Evolutionary conservation across 2,329 filamentous ascomycete genomes (phyloP).

Genomic region (Penicillium sp.): DNA sequence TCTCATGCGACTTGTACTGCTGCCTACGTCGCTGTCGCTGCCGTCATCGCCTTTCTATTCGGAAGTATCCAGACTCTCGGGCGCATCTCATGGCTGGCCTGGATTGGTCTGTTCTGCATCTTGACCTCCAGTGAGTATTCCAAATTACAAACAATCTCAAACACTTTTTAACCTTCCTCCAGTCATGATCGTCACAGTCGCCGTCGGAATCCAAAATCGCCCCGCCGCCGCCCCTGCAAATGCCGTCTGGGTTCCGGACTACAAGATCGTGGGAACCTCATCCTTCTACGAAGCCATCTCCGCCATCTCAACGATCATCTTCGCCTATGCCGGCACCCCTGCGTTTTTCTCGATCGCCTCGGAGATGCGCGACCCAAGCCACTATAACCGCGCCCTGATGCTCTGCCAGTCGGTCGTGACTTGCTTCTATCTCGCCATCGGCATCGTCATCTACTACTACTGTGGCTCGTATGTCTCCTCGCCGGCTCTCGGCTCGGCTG

Average conservation of each 20-base stretch:
- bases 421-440: constrained; percentile 40
- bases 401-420: constrained; percentile 39
- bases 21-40: constrained; percentile 19
- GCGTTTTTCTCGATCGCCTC: constrained; percentile 42
- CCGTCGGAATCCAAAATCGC: constrained; percentile 21
- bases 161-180: not conserved
- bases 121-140: constrained; percentile 21
- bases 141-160: no score
- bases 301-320: constrained; percentile 33
- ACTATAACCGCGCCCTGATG: constrained; percentile 38
- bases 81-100: constrained; percentile 22
- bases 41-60: constrained; percentile 13
- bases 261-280: constrained; percentile 23
- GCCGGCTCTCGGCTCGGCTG: constrained; percentile 52
- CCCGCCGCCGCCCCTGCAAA: constrained; percentile 16
- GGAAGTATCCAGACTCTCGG: constrained; percentile 21
- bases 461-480: constrained; percentile 52
- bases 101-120: constrained; percentile 21
- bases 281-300: constrained; percentile 33
- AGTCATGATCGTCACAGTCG: constrained; percentile 24
- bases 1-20: constrained; percentile 21
- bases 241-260: constrained; percentile 20
- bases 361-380: constrained; percentile 41
- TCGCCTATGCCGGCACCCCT: constrained; percentile 33
- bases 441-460: constrained; percentile 49